Evolutionary conservation across 176 grass and related monocot genomes (phyloP).

Genomic region (Oryza coarctata): DNA sequence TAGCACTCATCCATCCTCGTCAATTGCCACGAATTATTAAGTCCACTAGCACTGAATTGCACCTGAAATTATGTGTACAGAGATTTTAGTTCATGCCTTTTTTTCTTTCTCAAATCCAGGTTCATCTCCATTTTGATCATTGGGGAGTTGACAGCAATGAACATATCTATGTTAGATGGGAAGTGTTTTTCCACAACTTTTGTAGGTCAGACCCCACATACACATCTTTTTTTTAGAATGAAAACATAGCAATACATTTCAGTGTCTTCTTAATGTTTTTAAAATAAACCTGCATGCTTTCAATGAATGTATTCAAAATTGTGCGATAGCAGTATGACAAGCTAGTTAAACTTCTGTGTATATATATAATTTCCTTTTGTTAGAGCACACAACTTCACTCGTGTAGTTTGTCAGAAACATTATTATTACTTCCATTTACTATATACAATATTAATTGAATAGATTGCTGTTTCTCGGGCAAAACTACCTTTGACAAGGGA

Average conservation of each 20-base stretch:
- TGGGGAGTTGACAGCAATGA: neutral
- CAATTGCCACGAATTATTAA: constrained; percentile 43
- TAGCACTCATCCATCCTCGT: constrained; percentile 27
- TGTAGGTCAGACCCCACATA: neutral
- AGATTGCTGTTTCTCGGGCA: neutral
- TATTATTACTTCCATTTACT: neutral
- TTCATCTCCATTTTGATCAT: neutral
- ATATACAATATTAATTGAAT: neutral
- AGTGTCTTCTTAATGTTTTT: neutral
- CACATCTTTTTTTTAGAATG: neutral
- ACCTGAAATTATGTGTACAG: constrained; percentile 29
- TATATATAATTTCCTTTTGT: neutral
- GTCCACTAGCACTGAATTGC: constrained; percentile 17
- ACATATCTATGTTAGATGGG: neutral
- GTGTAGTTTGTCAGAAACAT: neutral
- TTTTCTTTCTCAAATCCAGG: neutral
- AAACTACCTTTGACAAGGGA: neutral
- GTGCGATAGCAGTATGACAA: neutral
- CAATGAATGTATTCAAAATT: neutral
- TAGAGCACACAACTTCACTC: too few species aligned
- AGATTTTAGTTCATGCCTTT: neutral
- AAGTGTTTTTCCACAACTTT: neutral
- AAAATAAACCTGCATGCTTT: neutral
- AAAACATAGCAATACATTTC: neutral
- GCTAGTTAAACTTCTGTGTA: neutral